Evolutionary conservation across 164 flowering plant genomes (phyloP).

Genomic region (Dillenia suffruticosa): DNA sequence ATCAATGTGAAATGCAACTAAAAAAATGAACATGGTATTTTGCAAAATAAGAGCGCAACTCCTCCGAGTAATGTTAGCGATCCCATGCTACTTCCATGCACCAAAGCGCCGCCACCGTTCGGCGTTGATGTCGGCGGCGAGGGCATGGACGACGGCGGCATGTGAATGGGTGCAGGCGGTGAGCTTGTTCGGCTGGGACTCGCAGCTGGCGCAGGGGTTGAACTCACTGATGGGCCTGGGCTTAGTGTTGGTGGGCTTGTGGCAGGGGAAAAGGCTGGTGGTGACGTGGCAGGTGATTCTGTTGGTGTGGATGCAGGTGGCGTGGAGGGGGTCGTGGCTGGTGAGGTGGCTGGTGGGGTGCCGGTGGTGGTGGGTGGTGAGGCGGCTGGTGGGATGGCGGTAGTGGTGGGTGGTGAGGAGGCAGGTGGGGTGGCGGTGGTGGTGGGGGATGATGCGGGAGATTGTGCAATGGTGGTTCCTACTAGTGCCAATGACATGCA

Average conservation of each 20-base stretch:
- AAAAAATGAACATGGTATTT: not conserved
- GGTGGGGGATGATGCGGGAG: conserved; percentile 13
- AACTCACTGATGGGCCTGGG: too few relatives aligned
- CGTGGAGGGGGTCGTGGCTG: not conserved
- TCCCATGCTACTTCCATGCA: conserved; percentile 25
- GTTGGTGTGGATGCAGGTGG: conserved; percentile 3
- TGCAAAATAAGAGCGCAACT: conserved; percentile 27
- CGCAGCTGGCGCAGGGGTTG: too few relatives aligned
- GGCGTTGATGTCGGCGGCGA: not conserved
- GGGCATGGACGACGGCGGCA: too few relatives aligned
- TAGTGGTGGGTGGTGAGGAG: not conserved
- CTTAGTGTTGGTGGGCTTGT: too few relatives aligned
- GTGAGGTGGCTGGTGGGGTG: conserved; percentile 1
- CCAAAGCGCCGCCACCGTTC: conserved; percentile 13
- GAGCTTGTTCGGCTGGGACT: too few relatives aligned
- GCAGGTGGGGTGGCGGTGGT: not conserved
- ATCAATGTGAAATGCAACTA: not conserved
- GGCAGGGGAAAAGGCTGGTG: not conserved
- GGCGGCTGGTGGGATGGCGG: not conserved
- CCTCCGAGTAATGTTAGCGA: conserved; percentile 31
- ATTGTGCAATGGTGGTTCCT: conserved; percentile 24
- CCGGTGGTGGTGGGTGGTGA: not conserved
- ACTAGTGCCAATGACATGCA: conserved; percentile 15
- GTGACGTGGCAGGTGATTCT: not conserved
- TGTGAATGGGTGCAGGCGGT: too few relatives aligned